phyloP scores from a whole-genome alignment of 2,329 filamentous ascomycete genomes.

The Zymoseptoria brevis region DNA sequence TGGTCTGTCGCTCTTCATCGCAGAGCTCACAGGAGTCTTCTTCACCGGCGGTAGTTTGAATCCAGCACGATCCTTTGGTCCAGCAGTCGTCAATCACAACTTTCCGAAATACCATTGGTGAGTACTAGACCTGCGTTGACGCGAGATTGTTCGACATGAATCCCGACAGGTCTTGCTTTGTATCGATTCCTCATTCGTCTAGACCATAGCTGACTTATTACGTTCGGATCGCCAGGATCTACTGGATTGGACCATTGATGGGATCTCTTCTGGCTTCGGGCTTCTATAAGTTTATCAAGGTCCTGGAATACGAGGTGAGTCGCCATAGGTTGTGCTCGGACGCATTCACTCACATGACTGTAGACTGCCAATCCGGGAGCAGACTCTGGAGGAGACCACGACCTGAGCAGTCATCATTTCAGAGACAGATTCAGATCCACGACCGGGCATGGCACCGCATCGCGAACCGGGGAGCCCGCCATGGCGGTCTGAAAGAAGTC shows the following conservation, averaged over 20 bases:
- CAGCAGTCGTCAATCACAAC: conserved; percentile 18
- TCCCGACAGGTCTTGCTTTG: no score
- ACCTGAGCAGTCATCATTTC: not conserved
- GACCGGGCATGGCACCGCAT: not conserved
- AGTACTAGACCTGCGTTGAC: conserved; percentile 11
- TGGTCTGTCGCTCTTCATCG: conserved; percentile 41
- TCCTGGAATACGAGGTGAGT: not conserved
- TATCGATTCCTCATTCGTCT: no score
- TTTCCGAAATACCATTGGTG: conserved; percentile 20
- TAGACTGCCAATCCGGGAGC: not conserved
- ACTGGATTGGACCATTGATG: conserved; percentile 19
- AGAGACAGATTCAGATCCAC: not conserved
- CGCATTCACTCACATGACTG: not conserved
- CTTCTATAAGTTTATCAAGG: conserved; percentile 25
- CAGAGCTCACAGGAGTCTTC: conserved; percentile 32
- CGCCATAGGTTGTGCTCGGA: no score
- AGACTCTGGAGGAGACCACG: not conserved
- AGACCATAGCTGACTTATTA: no score
- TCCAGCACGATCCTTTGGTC: conserved; percentile 27
- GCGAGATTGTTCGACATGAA: not conserved
- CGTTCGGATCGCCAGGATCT: not conserved
- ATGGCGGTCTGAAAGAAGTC: not conserved
- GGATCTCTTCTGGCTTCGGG: conserved; percentile 22
- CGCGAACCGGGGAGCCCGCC: not conserved
- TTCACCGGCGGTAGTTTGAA: not conserved